These are phyloP conservation scores for Botrytis galanthina DNA, from an alignment of 2,329 filamentous ascomycete genomes.

Conservation along the genomic window DNA sequence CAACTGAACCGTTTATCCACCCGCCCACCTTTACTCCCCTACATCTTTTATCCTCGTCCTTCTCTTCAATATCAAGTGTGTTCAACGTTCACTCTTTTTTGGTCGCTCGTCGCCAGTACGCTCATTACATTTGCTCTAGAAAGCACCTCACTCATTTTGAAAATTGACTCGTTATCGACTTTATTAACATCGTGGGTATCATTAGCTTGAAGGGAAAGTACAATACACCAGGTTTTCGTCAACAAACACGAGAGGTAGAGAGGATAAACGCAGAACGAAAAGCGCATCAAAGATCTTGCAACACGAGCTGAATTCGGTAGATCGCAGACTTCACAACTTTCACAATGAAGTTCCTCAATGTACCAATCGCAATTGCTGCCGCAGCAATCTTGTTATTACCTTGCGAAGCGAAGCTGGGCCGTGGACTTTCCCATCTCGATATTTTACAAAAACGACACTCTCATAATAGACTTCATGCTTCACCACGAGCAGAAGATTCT, in stretches of 20 bases:
- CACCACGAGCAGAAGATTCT: slow-evolving; percentile 28
- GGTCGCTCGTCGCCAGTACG: slow-evolving; percentile 22
- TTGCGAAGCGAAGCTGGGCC: slow-evolving; percentile 34
- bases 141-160: neutral
- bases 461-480: slow-evolving; percentile 32
- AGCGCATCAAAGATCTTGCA: neutral
- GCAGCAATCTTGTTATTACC: slow-evolving; percentile 45
- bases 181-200: slow-evolving; percentile 1
- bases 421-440: slow-evolving; percentile 33
- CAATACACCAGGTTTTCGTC: neutral
- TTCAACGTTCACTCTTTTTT: neutral
- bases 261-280: neutral
- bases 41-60: slow-evolving; percentile 8
- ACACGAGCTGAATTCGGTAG: slow-evolving; percentile 13
- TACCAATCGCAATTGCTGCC: slow-evolving; percentile 51
- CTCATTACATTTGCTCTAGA: slow-evolving; percentile 16
- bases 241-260: neutral
- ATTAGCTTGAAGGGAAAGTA: neutral
- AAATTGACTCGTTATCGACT: neutral
- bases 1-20: neutral
- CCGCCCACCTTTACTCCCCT: slow-evolving; percentile 8
- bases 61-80: neutral
- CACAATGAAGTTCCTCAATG: slow-evolving; percentile 53
- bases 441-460: slow-evolving; percentile 31
- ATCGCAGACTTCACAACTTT: slow-evolving; percentile 24